These are phyloP conservation scores for Aschersonia sp. DNA, from an alignment of 2,329 filamentous ascomycete genomes.

Conservation along the genomic window DNA sequence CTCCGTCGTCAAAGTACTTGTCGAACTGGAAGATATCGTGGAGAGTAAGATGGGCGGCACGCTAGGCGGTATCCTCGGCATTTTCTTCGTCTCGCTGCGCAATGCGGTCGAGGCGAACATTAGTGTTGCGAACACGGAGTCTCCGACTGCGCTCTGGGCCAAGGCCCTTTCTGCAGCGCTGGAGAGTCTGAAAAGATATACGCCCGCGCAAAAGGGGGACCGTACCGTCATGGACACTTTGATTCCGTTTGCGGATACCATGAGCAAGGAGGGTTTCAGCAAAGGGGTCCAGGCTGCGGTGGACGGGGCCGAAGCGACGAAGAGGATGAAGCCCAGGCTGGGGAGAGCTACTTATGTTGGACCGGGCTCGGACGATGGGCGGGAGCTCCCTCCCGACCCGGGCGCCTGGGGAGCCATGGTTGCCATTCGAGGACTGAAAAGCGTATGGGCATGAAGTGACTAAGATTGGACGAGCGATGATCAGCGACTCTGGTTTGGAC, in stretches of 20 bases:
- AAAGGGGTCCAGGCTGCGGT: constrained; percentile 44
- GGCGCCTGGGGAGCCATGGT: constrained; percentile 57
- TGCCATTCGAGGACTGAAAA: constrained; percentile 26
- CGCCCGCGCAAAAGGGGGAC: constrained; percentile 39
- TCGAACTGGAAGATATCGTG: constrained; percentile 37
- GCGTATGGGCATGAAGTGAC: constrained; percentile 1
- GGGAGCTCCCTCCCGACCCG: constrained; percentile 48
- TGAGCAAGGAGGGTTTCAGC: constrained; percentile 34
- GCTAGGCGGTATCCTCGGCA: constrained; percentile 36
- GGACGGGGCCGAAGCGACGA: constrained; percentile 46
- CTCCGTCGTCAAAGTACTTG: constrained; percentile 31
- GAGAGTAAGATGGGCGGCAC: constrained; percentile 40
- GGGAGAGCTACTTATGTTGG: constrained; percentile 57
- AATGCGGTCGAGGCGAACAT: constrained; percentile 25
- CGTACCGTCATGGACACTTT: constrained; percentile 43
- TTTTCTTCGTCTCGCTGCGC: constrained; percentile 36
- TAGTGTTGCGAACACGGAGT: constrained; percentile 13
- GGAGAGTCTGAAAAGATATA: constrained; percentile 33
- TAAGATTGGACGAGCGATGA: neutral
- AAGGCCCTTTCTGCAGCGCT: constrained; percentile 26
- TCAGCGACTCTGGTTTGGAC: neutral
- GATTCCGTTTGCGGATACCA: constrained; percentile 35
- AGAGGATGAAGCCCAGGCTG: constrained; percentile 47
- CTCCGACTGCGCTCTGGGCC: constrained; percentile 26
- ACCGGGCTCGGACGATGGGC: constrained; percentile 30